Base-by-base conservation (phyloP, 2,329 filamentous ascomycete species). In the Cytospora piceicola region DNA sequence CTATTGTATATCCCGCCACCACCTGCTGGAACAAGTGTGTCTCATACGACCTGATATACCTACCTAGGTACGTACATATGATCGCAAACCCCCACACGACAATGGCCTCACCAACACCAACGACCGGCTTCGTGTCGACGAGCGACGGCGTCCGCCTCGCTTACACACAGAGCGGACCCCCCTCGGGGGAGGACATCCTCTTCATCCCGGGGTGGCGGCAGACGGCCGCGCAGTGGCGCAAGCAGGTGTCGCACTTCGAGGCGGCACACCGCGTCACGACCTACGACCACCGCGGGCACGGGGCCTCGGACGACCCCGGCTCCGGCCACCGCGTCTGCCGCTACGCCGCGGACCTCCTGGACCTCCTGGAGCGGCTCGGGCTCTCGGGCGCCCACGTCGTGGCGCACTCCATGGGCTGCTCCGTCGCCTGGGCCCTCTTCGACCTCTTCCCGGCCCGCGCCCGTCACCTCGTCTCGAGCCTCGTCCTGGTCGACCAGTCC, bases 321-420 rank as follows among this genome's bases (percentile, higher is more conserved):
- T 71, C 70, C 51, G 75, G 75, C 14, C 73, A 76, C 59, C 71
- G 74, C 54, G 57, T 76, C 4, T 65, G 69, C 27, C 72, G 74
- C 22, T 70, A 74, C 3, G 73, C 72, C 2, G 72, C 73, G 2
- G 74, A 76, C 63, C 68, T 75, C 2, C 69, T 74, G 17, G 67
- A 73, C 14, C 15, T 75, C 57, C 62, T 76, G 22, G 63, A 59
- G 6, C 65, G 72, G 17, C 73, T 78, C 17, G 64, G 76, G 55
- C 71, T 77, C 42, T 68, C 67, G 2, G 60, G 73, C n/a, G 70
- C 73, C 15, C 71, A 71, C 64, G 67, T 78, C 14, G 68, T 77
- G 58, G 76, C 71, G 0, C 77, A 78, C 66, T 77, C 75, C 0
- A 77, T 77, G 72, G 77, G 76, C 14, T 71, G 69, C n/a, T 71